A percentile compares a stretch with the other conserved stretches of the same genome.
These are phyloP conservation scores for Oenanthe javanica DNA, from an alignment of 140 eudicot species.

Conservation along the genomic window DNA sequence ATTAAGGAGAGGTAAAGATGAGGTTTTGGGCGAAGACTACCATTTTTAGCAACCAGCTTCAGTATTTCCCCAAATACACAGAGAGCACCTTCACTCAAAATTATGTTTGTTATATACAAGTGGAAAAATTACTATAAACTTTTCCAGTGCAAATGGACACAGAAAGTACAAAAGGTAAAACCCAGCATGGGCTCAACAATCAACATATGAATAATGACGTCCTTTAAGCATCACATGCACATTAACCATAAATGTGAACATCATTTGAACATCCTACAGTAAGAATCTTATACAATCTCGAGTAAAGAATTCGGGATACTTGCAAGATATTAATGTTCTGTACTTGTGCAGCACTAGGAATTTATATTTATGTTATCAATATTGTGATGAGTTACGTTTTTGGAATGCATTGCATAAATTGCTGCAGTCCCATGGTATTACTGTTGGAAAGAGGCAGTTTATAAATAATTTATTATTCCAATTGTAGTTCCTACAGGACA, in stretches of 20 bases:
- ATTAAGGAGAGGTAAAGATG: constrained; percentile 46
- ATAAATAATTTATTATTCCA: no score
- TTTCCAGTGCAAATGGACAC: neutral
- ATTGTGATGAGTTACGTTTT: neutral
- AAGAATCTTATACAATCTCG: neutral
- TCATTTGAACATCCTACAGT: neutral
- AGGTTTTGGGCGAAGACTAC: constrained; percentile 38
- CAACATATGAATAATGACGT: neutral
- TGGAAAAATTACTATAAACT: neutral
- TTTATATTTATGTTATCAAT: neutral
- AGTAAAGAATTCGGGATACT: neutral
- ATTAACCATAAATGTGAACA: neutral
- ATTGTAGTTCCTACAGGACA: neutral
- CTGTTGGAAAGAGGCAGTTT: neutral
- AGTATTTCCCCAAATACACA: constrained; percentile 37
- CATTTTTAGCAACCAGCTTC: constrained; percentile 21
- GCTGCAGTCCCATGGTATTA: neutral
- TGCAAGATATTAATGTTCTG: neutral
- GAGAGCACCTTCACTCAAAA: constrained; percentile 30
- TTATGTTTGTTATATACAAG: neutral
- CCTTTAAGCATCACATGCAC: neutral
- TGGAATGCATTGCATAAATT: neutral
- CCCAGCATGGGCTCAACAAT: neutral
- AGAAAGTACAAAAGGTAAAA: neutral
- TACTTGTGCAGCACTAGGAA: neutral